These are phyloP conservation scores for Trametes cubensis DNA, from an alignment of 768 basidiomycete genomes.

Conservation along the genomic window DNA sequence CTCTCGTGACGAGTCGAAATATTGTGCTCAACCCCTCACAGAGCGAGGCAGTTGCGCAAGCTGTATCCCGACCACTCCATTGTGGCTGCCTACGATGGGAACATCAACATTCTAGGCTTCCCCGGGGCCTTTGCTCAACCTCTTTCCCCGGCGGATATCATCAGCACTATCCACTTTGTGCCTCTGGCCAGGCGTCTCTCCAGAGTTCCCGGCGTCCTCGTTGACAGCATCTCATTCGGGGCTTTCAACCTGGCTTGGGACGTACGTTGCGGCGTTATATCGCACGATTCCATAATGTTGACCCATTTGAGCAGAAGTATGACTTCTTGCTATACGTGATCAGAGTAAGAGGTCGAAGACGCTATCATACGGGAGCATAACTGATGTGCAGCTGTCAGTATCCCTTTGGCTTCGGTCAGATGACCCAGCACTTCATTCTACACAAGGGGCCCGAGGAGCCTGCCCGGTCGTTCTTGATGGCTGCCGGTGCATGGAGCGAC, in stretches of 20 bases:
- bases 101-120: slow-evolving; percentile 50
- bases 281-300: neutral
- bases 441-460: slow-evolving; percentile 63
- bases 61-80: slow-evolving; percentile 66
- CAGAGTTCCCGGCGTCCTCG: slow-evolving; percentile 52
- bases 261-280: slow-evolving; percentile 39
- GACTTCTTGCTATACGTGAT: slow-evolving; percentile 59
- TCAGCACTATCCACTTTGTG: slow-evolving; percentile 52
- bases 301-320: slow-evolving; percentile 42
- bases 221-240: slow-evolving; percentile 55
- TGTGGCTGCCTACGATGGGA: slow-evolving; percentile 50
- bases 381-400: slow-evolving; percentile 32
- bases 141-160: slow-evolving; percentile 49
- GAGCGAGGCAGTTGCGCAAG: slow-evolving; percentile 53
- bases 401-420: slow-evolving; percentile 27
- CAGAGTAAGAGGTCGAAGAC: slow-evolving; percentile 39
- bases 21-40: slow-evolving; percentile 11
- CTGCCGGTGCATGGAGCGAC: slow-evolving; percentile 53
- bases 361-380: neutral
- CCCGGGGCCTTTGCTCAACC: slow-evolving; percentile 52
- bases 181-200: slow-evolving; percentile 48
- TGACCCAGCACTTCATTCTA: slow-evolving; percentile 51
- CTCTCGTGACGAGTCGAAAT: neutral
- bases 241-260: slow-evolving; percentile 61
- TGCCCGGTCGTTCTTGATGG: slow-evolving; percentile 53